phyloP scores from a whole-genome alignment of 345 rosid genomes.

The Mallotus nudiflorus region DNA sequence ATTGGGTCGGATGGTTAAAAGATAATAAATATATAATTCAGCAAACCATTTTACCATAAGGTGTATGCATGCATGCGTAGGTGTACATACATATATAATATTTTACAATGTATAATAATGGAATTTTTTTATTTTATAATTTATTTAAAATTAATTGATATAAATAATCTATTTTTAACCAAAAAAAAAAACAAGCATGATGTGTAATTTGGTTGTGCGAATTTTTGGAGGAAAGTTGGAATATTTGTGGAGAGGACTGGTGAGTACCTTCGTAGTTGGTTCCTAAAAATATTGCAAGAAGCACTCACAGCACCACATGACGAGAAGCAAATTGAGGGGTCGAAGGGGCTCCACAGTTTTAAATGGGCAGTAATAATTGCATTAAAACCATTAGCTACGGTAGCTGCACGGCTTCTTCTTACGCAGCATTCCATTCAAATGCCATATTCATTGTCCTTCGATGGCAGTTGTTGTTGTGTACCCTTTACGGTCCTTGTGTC shows the following conservation, averaged over 20 bases:
- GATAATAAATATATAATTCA: too few species aligned
- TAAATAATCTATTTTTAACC: too few species aligned
- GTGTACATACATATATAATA: too few species aligned
- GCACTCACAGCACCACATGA: neutral
- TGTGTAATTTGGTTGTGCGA: neutral
- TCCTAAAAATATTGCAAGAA: neutral
- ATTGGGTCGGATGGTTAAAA: too few species aligned
- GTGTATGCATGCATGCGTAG: too few species aligned
- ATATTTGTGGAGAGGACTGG: neutral
- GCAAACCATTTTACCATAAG: too few species aligned
- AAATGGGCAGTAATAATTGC: neutral
- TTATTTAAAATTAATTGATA: too few species aligned
- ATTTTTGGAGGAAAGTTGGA: neutral
- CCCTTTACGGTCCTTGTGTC: neutral
- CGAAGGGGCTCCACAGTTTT: neutral
- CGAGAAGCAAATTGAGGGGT: neutral
- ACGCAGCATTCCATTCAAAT: neutral
- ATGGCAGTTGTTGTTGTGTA: neutral
- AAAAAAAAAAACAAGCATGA: too few species aligned
- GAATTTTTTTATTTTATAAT: too few species aligned
- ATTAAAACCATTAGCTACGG: neutral
- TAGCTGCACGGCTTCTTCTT: neutral
- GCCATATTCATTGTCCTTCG: neutral
- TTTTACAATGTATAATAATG: too few species aligned
- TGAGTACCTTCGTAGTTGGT: constrained; percentile 1